Conservation (phyloP, 805 yeast genomes). For the Cephaloascus albidus region DNA sequence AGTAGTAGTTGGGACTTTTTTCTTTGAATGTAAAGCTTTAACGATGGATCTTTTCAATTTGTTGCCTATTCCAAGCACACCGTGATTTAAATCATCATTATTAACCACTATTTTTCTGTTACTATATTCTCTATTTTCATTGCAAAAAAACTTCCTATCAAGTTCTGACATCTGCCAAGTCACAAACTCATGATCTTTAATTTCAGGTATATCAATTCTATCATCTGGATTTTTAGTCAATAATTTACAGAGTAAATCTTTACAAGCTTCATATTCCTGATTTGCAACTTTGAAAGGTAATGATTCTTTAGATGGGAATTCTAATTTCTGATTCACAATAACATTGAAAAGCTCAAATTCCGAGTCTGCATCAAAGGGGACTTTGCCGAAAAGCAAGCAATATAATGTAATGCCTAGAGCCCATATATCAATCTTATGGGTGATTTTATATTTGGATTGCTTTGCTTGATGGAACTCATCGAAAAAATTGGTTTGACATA, state of each 20-base stretch:
- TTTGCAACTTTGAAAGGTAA: constrained; percentile 15
- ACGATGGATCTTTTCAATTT: constrained; percentile 44
- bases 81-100: constrained; percentile 61
- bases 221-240: constrained; percentile 60
- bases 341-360: constrained; percentile 81
- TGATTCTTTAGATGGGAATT: constrained; percentile 38
- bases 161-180: constrained; percentile 17
- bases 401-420: constrained; percentile 89
- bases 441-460: constrained; percentile 37
- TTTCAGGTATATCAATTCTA: constrained; percentile 62
- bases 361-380: constrained; percentile 83
- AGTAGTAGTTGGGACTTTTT: not conserved
- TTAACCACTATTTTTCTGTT: constrained; percentile 46
- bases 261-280: constrained; percentile 27
- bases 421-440: constrained; percentile 92
- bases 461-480: not conserved
- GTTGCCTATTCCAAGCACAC: constrained; percentile 75
- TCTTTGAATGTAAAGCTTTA: constrained; percentile 20
- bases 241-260: constrained; percentile 51
- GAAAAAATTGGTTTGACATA: constrained; percentile 53
- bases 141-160: constrained; percentile 5
- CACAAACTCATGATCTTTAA: constrained; percentile 71
- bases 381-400: constrained; percentile 76
- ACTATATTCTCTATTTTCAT: constrained; percentile 10
- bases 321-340: constrained; percentile 54